Evolutionary conservation across 1,284 basidiomycete genomes (phyloP).

Genomic region (Fomes fomentarius): DNA sequence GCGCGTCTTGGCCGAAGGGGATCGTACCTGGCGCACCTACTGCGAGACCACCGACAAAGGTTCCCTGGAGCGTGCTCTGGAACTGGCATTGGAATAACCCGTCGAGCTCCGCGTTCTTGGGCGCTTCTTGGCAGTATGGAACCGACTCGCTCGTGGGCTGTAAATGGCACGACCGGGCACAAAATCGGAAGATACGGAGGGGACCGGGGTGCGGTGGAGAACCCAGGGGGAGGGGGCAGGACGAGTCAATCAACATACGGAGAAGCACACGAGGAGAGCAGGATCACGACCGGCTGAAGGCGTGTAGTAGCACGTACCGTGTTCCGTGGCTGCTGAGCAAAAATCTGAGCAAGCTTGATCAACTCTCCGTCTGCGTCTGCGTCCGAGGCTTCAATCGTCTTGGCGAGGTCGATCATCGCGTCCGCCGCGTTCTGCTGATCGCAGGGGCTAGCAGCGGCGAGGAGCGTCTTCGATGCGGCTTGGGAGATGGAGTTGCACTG

Average conservation of each 20-base stretch:
- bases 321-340: slow-evolving; percentile 59
- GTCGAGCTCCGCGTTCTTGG: slow-evolving; percentile 41
- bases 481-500: slow-evolving; percentile 57
- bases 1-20: slow-evolving; percentile 37
- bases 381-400: too few relatives aligned
- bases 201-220: too few relatives aligned
- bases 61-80: slow-evolving; percentile 33
- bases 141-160: slow-evolving; percentile 40
- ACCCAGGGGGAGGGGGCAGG: too few relatives aligned
- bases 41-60: slow-evolving; percentile 34
- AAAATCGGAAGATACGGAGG: neutral
- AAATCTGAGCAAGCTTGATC: slow-evolving; percentile 61
- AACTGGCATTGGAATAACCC: slow-evolving; percentile 48
- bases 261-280: too few relatives aligned
- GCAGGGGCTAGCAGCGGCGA: slow-evolving; percentile 55
- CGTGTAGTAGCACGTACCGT: too few relatives aligned
- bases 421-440: slow-evolving; percentile 66
- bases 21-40: slow-evolving; percentile 39
- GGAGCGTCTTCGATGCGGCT: slow-evolving; percentile 51
- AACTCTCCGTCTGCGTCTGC: slow-evolving; percentile 53
- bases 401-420: slow-evolving; percentile 60
- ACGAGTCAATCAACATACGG: too few relatives aligned
- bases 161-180: neutral
- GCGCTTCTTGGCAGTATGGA: slow-evolving; percentile 43
- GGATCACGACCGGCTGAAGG: too few relatives aligned